phyloP scores from a whole-genome alignment of 345 rosid genomes.

The Dipteronia dyeriana region DNA sequence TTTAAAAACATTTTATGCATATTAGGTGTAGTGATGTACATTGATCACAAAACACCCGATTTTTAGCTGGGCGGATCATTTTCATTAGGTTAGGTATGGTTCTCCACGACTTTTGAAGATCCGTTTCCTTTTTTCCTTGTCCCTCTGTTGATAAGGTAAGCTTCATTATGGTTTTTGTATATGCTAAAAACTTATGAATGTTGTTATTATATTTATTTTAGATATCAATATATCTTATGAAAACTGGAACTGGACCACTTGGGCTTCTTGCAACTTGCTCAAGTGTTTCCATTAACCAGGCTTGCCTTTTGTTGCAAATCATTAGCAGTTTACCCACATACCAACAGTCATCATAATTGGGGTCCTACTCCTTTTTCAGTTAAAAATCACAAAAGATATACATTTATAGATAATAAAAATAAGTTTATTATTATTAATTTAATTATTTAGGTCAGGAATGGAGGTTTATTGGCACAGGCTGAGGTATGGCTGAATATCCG shows the following conservation, averaged over 20 bases:
- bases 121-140: background rate
- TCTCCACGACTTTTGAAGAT: background rate
- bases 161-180: background rate
- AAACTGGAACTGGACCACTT: background rate
- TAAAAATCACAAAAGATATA: background rate
- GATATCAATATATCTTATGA: background rate
- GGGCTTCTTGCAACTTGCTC: background rate
- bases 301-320: background rate
- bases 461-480: background rate
- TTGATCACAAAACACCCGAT: background rate
- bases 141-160: background rate
- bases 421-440: background rate
- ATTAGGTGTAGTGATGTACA: background rate
- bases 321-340: background rate
- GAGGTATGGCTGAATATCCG: background rate
- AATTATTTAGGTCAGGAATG: background rate
- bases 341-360: background rate
- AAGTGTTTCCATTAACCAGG: background rate
- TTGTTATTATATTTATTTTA: background rate
- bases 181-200: background rate
- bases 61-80: background rate
- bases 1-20: background rate
- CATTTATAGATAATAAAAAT: background rate
- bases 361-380: background rate
- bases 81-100: background rate